A percentile compares a stretch with the other conserved stretches of the same genome.
Evolutionary conservation across 169 alveolate species (phyloP).

Genomic region (Eimeria praecox): DNA sequence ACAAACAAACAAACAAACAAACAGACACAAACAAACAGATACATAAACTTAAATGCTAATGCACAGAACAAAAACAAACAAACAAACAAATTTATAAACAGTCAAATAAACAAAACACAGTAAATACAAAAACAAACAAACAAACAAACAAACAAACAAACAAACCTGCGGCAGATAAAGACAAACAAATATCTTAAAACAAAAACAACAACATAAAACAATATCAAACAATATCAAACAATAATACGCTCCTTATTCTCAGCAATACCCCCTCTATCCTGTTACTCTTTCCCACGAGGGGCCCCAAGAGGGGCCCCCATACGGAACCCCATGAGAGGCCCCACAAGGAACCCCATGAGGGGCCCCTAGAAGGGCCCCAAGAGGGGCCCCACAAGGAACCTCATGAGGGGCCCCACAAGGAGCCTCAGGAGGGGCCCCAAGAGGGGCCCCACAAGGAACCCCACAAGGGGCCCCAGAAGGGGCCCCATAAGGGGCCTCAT

Average conservation of each 20-base stretch:
- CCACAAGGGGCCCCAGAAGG: too few species aligned
- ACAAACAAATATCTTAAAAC: too few species aligned
- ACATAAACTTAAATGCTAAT: too few species aligned
- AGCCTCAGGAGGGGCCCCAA: too few species aligned
- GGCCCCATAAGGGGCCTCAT: neutral
- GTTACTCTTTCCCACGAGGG: too few species aligned
- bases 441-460: too few species aligned
- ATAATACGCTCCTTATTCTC: too few species aligned
- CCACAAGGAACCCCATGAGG: neutral
- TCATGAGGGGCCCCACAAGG: too few species aligned
- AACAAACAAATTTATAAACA: neutral
- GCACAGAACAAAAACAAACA: too few species aligned
- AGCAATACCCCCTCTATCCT: neutral
- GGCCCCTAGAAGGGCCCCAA: neutral
- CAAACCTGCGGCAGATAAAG: neutral
- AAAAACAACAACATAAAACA: too few species aligned
- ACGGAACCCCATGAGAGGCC: neutral
- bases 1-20: neutral
- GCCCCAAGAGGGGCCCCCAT: neutral
- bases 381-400: neutral
- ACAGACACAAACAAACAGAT: neutral
- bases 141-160: neutral
- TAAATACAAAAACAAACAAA: too few species aligned
- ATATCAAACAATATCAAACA: too few species aligned
- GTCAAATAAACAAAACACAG: neutral